Percentiles rank a stretch among this genome's conserved stretches.
These are phyloP conservation scores for Amaranthus palmeri DNA, from an alignment of 148 eudicot genomes.

Conservation along the genomic window DNA sequence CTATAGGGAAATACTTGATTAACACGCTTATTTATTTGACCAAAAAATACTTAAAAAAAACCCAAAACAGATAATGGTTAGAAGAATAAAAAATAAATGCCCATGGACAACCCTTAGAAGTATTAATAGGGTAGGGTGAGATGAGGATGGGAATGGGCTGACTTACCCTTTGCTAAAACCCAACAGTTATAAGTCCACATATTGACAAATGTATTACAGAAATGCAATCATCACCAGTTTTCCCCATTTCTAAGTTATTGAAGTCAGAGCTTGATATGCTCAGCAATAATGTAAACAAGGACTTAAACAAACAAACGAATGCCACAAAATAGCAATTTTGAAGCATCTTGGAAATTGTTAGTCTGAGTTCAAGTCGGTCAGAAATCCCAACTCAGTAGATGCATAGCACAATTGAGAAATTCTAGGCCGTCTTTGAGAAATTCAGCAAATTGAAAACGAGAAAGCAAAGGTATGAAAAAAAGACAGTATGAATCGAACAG, in stretches of 20 bases:
- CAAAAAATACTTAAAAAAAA: no score
- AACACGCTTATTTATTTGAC: no score
- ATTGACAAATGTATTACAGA: neutral
- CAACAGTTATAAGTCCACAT: no score
- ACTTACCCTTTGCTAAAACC: no score
- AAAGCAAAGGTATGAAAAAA: neutral
- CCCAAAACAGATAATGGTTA: no score
- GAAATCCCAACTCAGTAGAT: neutral
- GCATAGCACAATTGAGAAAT: conserved; percentile 18
- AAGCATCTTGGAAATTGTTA: conserved; percentile 21
- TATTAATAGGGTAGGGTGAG: no score
- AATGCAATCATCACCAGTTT: conserved; percentile 2
- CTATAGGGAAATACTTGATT: no score
- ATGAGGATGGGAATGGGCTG: no score
- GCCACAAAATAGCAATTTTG: neutral
- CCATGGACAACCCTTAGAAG: no score
- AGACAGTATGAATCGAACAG: neutral
- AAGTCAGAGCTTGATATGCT: conserved; percentile 12
- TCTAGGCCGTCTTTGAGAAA: conserved; percentile 4
- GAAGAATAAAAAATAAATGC: no score
- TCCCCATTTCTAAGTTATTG: conserved; percentile 11
- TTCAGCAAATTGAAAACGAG: neutral
- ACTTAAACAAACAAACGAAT: neutral
- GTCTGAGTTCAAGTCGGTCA: conserved; percentile 7
- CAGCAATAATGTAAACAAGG: neutral